Conservation (phyloP, 202 grass and related monocot species). For the Panicum hallii region DNA sequence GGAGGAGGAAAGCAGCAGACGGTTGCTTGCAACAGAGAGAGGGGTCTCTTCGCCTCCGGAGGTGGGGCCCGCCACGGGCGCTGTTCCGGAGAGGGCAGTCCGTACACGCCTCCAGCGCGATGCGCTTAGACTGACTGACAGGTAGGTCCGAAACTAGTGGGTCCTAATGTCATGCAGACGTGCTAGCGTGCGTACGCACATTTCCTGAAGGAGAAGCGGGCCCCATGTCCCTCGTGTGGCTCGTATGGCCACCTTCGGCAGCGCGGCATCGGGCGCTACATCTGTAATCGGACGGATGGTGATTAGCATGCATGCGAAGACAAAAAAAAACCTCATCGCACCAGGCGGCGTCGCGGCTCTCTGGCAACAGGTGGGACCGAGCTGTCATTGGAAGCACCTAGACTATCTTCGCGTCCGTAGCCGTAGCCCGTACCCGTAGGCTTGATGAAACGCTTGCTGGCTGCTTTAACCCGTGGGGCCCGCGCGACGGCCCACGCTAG, state of each 20-base stretch:
- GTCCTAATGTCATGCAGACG: background rate
- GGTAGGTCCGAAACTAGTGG: background rate
- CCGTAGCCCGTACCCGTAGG: no score
- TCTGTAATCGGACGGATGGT: background rate
- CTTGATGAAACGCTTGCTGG: no score
- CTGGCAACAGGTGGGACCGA: background rate
- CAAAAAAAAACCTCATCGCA: background rate
- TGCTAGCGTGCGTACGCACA: background rate
- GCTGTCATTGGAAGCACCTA: background rate
- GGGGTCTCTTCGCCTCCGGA: background rate
- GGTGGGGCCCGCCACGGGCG: background rate
- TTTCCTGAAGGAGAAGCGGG: background rate
- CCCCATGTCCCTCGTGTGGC: background rate
- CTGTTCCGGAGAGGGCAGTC: background rate
- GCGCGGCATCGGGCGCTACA: background rate
- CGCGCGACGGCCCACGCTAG: no score
- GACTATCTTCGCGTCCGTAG: no score
- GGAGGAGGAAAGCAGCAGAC: background rate
- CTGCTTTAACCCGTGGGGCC: background rate
- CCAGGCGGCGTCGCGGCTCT: background rate
- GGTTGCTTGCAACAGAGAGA: background rate
- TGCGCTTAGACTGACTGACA: background rate
- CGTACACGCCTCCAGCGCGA: background rate
- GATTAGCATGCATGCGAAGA: background rate
- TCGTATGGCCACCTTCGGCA: background rate